Evolutionary conservation across 345 rosid genomes (phyloP).

Genomic region (Balakata baccata): DNA sequence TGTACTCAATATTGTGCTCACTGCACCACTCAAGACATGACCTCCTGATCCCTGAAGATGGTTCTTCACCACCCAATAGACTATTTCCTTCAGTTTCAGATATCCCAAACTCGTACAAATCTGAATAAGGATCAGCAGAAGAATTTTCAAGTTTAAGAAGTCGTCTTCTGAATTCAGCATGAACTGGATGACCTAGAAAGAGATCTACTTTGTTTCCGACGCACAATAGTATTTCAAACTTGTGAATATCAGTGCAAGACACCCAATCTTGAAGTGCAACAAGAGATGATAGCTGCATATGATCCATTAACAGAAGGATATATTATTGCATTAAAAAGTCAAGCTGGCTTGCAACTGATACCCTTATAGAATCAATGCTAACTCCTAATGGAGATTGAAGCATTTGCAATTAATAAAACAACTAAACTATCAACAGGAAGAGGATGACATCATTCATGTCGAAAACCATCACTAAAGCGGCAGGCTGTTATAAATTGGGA

Average conservation of each 20-base stretch:
- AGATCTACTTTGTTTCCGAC: slow-evolving; percentile 86
- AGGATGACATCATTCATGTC: slow-evolving; percentile 57
- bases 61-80: slow-evolving; percentile 50
- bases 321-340: not conserved
- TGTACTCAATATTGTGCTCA: slow-evolving; percentile 65
- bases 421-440: not conserved
- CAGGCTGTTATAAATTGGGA: slow-evolving; percentile 42
- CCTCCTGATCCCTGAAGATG: slow-evolving; percentile 44
- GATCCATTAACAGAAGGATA: slow-evolving; percentile 4
- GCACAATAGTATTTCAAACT: slow-evolving; percentile 67
- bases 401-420: not conserved
- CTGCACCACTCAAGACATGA: slow-evolving; percentile 79
- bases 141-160: slow-evolving; percentile 37
- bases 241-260: slow-evolving; percentile 49
- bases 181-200: slow-evolving; percentile 70
- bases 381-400: slow-evolving; percentile 1
- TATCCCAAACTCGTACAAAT: slow-evolving; percentile 48
- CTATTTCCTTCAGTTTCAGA: slow-evolving; percentile 71
- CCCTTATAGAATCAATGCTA: not conserved
- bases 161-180: slow-evolving; percentile 63
- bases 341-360: not conserved
- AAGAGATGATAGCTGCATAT: slow-evolving; percentile 62
- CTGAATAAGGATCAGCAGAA: slow-evolving; percentile 27
- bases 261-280: slow-evolving; percentile 67
- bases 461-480: slow-evolving; percentile 83